These are phyloP conservation scores for Pseudomicrostroma phylloplanum DNA, from an alignment of 1,284 basidiomycete genomes.

Conservation along the genomic window DNA sequence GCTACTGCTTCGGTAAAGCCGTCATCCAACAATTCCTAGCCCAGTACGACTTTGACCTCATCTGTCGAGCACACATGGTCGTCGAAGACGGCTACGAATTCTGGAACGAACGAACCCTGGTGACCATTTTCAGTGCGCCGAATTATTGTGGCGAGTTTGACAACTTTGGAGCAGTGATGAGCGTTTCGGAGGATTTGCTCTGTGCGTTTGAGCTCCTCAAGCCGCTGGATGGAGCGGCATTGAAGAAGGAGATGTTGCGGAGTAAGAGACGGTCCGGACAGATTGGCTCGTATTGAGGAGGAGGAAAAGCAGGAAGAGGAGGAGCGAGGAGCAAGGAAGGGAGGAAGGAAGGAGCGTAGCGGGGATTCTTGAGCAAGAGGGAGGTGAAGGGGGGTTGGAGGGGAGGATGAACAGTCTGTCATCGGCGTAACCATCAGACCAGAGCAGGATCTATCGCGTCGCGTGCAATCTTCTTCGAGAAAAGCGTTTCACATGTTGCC, in stretches of 20 bases:
- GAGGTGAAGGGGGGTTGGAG: too few relatives aligned
- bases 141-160: constrained; percentile 98
- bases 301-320: too few relatives aligned
- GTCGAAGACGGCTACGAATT: constrained; percentile 97
- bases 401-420: too few relatives aligned
- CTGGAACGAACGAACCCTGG: constrained; percentile 96
- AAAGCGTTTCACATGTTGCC: too few relatives aligned
- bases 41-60: constrained; percentile 86
- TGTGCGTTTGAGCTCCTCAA: constrained; percentile 90
- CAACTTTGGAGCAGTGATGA: constrained; percentile 76
- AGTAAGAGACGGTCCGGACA: constrained; percentile 58
- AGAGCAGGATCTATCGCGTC: too few relatives aligned
- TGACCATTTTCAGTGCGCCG: constrained; percentile 90
- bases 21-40: constrained; percentile 94
- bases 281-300: too few relatives aligned
- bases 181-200: constrained; percentile 90
- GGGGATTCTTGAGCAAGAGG: too few relatives aligned
- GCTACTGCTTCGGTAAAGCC: constrained; percentile 96
- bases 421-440: too few relatives aligned
- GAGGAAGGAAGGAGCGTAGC: too few relatives aligned
- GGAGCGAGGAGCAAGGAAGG: too few relatives aligned
- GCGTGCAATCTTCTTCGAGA: too few relatives aligned
- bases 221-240: constrained; percentile 84
- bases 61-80: constrained; percentile 99
- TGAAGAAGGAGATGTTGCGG: constrained; percentile 98